These are phyloP conservation scores for Omphalotus guepiniiformis DNA, from an alignment of 768 basidiomycete species.

Conservation along the genomic window DNA sequence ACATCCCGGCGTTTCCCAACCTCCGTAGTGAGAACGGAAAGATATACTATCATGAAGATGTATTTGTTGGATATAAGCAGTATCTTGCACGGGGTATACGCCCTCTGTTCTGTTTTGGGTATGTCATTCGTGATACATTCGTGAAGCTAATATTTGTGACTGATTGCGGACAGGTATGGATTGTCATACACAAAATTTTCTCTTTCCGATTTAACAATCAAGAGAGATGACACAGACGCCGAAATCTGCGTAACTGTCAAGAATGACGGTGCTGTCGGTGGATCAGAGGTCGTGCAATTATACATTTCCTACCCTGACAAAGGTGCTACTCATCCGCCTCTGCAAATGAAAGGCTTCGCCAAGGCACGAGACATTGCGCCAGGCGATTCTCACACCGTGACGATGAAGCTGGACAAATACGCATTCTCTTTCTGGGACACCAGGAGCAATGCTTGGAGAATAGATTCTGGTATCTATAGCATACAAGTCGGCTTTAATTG, in stretches of 20 bases:
- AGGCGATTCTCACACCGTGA: slow-evolving; percentile 35
- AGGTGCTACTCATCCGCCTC: slow-evolving; percentile 48
- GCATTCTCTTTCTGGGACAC: slow-evolving; percentile 67
- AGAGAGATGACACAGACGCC: slow-evolving; percentile 21
- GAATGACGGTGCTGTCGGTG: slow-evolving; percentile 50
- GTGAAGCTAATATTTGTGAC: slow-evolving; percentile 7
- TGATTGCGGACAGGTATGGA: slow-evolving; percentile 43
- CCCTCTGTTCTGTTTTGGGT: slow-evolving; percentile 70
- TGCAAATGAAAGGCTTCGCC: slow-evolving; percentile 62
- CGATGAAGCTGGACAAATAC: slow-evolving; percentile 56
- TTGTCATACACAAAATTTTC: slow-evolving; percentile 73
- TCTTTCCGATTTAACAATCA: slow-evolving; percentile 43
- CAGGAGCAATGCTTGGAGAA: slow-evolving; percentile 39
- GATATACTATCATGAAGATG: slow-evolving; percentile 55
- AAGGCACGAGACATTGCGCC: slow-evolving; percentile 53
- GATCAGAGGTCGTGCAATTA: slow-evolving; percentile 64
- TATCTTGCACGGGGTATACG: slow-evolving; percentile 50
- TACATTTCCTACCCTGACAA: slow-evolving; percentile 53
- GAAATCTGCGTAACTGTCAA: slow-evolving; percentile 44
- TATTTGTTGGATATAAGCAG: slow-evolving; percentile 69
- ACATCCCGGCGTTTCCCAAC: slow-evolving; percentile 59
- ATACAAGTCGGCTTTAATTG: slow-evolving; percentile 44
- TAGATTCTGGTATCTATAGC: slow-evolving; percentile 46
- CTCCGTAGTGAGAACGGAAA: slow-evolving; percentile 55
- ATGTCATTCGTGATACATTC: slow-evolving; percentile 7